Percentiles rank a stretch among this genome's conserved stretches.
phyloP scores from a whole-genome alignment of 768 basidiomycete genomes.

The Aureoboletus auriporus region DNA sequence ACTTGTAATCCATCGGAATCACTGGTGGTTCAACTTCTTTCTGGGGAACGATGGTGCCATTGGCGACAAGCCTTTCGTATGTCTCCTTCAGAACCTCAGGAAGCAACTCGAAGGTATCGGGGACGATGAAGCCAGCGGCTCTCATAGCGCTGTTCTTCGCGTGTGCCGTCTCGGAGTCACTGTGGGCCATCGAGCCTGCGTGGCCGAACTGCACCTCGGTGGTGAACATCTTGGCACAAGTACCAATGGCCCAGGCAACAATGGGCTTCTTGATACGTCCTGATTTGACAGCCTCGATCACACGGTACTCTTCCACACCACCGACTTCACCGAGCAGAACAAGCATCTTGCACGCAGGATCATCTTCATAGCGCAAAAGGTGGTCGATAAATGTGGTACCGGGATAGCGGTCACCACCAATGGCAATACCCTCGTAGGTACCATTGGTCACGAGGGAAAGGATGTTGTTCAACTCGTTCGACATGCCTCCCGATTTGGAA shows the following conservation, averaged over 20 bases:
- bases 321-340: constrained; percentile 98
- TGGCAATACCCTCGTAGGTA: constrained; percentile 99
- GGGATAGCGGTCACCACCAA: constrained; percentile 98
- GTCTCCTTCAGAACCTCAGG: constrained; percentile 80
- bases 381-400: constrained; percentile 99
- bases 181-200: constrained; percentile 97
- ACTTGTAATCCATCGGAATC: constrained; percentile 99
- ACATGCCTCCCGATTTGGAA: constrained; percentile 99
- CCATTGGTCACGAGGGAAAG: constrained; percentile 95
- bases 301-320: constrained; percentile 98
- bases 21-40: constrained; percentile 85
- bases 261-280: constrained; percentile 97
- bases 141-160: constrained; percentile 97
- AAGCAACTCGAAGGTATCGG: constrained; percentile 96
- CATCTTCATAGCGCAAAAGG: constrained; percentile 93
- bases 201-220: constrained; percentile 99
- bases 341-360: constrained; percentile 98
- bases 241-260: constrained; percentile 99
- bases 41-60: constrained; percentile 64
- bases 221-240: constrained; percentile 99
- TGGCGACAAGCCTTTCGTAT: constrained; percentile 74
- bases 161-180: constrained; percentile 94
- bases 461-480: constrained; percentile 99
- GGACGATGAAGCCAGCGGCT: constrained; percentile 92
- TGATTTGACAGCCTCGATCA: constrained; percentile 93